Evolutionary conservation across 139 green algal species (phyloP), one percentile per base, ranked within the genome.

Genomic region (Chlorella sp.): DNA sequence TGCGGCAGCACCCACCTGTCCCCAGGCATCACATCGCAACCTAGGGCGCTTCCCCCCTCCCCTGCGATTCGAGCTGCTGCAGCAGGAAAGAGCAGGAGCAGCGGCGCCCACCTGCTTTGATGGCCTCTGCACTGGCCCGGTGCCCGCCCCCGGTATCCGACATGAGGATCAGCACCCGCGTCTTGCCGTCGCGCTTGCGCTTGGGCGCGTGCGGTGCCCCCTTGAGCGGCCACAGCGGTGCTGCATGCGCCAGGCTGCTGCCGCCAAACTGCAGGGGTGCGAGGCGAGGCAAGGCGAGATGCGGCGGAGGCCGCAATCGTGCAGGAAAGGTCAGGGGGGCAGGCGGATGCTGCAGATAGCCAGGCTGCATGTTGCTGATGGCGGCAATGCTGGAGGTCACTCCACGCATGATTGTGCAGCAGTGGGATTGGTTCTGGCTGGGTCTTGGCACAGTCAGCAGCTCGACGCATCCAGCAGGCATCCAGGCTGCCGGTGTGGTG

Each of bases 81-180:
- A n/a, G n/a, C n/a, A n/a, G n/a, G n/a, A n/a, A n/a, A n/a, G n/a
- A 14, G 14, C 71, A 78, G 64, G 64, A 78, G 32, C 71, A 37
- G 79, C 77, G 3, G 19, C 28, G 34, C 80, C 21, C 80, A 85
- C 83, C 83, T 16, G 93, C 93, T 88, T 96, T 94, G 48, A 99
- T 90, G 16, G 98, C 98, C 87, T 99, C 94, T 4, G 98, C 98
- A 81, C 94, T 97, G 12, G 98, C 98, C 64, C 96, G 95, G 93
- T 99, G 98, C 21, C 98, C 98, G 18, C 98, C 98, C 15, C 98
- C 98, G 3, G 98, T 99, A 93, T 99, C 98, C 73, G 91, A 96
- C 96, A 99, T 99, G 57, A 99, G 94, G 40, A 99, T 98, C 24
- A 99, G 92, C 22, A 99, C 92, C 15, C 93, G 92, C 4, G 69